A percentile compares a stretch with the other conserved stretches of the same genome.
Conservation (phyloP, 148 eudicot genomes). For the Vaccinium darrowii region DNA sequence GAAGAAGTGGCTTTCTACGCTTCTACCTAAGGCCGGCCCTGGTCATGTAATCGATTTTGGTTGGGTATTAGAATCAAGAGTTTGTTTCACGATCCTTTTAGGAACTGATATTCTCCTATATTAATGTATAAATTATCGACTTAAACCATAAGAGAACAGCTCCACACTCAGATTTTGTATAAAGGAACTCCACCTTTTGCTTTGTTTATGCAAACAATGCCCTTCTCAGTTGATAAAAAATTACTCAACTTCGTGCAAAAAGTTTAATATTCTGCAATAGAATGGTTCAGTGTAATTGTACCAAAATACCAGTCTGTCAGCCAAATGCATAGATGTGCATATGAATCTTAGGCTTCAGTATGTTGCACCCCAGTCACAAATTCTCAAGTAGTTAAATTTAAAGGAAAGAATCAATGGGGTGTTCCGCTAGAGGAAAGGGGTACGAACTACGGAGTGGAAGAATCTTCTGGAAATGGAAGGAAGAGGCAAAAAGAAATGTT, state of each 20-base stretch:
- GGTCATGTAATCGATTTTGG: too few species aligned
- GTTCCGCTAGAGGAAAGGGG: too few species aligned
- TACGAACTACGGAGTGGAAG: too few species aligned
- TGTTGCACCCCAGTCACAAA: not conserved
- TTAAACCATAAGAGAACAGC: not conserved
- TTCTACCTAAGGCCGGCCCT: not conserved
- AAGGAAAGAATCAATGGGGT: too few species aligned
- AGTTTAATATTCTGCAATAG: not conserved
- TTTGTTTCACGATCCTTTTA: not conserved
- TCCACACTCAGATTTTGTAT: not conserved
- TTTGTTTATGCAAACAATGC: not conserved
- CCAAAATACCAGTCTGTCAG: not conserved
- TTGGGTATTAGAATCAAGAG: too few species aligned
- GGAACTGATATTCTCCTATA: not conserved
- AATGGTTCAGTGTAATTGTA: not conserved
- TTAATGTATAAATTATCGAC: not conserved
- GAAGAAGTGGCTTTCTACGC: not conserved
- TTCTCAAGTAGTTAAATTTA: not conserved
- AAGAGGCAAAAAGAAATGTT: too few species aligned
- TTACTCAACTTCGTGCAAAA: not conserved
- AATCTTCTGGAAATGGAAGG: too few species aligned
- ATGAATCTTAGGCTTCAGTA: not conserved
- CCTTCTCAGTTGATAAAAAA: not conserved
- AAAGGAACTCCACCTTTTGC: not conserved
- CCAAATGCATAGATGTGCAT: not conserved